phyloP scores from a whole-genome alignment of 2,329 filamentous ascomycete genomes.

The Monilinia vaccinii-corymbosi region DNA sequence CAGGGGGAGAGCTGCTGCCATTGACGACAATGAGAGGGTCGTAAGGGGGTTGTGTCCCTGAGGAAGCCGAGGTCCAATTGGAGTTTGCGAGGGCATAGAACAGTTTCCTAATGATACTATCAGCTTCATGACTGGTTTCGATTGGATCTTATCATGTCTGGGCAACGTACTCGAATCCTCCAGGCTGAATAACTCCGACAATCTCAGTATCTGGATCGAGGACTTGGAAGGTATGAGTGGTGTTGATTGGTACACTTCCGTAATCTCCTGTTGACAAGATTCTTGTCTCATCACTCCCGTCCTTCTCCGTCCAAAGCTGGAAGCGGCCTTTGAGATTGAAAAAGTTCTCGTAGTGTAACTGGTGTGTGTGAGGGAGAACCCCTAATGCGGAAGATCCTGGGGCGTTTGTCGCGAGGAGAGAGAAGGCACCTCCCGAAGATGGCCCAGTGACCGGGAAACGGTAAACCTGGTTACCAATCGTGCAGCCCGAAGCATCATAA shows the following conservation, averaged over 20 bases:
- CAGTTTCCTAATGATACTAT: conserved; percentile 24
- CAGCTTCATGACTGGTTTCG: background rate
- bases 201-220: conserved; percentile 40
- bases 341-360: conserved; percentile 38
- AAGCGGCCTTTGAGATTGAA: conserved; percentile 33
- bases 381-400: conserved; percentile 32
- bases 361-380: conserved; percentile 33
- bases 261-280: conserved; percentile 38
- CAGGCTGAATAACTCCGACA: conserved; percentile 37
- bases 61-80: conserved; percentile 30
- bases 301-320: conserved; percentile 35
- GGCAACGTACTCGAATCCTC: conserved; percentile 37
- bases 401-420: conserved; percentile 36
- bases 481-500: conserved; percentile 23
- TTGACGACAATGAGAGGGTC: conserved; percentile 19
- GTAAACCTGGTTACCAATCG: conserved; percentile 32
- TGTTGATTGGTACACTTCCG: conserved; percentile 37
- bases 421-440: conserved; percentile 37
- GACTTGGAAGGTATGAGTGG: conserved; percentile 40
- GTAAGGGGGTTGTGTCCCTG: conserved; percentile 31
- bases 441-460: conserved; percentile 37
- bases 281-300: conserved; percentile 29
- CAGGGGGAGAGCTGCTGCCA: background rate
- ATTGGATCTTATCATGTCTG: background rate
- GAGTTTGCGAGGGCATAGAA: conserved; percentile 33